Percentiles rank a stretch among this genome's conserved stretches.
These are phyloP conservation scores for Voacanga thouarsii DNA, from an alignment of 257 asterid species.

Conservation along the genomic window DNA sequence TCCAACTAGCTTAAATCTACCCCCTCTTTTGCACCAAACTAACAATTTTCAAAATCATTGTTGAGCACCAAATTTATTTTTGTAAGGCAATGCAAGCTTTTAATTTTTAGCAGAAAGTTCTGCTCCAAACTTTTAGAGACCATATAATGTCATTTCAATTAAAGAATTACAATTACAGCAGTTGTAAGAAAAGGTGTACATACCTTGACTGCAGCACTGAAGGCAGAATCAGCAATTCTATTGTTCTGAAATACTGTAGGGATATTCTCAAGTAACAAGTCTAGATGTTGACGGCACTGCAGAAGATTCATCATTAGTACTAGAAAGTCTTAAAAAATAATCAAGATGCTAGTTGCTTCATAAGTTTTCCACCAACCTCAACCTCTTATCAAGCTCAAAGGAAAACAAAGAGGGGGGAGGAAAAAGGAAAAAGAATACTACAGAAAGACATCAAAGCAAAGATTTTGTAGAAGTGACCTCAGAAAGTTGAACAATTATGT, in stretches of 20 bases:
- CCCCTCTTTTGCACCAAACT: background rate
- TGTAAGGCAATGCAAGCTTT: background rate
- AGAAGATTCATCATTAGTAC: slow-evolving; percentile 27
- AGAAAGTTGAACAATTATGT: slow-evolving; percentile 81
- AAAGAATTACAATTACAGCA: background rate
- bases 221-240: slow-evolving; percentile 83
- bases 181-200: background rate
- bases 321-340: background rate
- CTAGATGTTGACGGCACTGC: slow-evolving; percentile 87
- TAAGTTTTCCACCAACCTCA: slow-evolving; percentile 9
- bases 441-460: slow-evolving; percentile 15
- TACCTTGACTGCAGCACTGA: slow-evolving; percentile 96
- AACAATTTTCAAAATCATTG: background rate
- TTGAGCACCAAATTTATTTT: background rate
- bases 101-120: background rate
- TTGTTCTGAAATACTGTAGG: slow-evolving; percentile 85
- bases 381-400: background rate
- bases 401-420: background rate
- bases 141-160: background rate
- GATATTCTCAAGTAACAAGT: slow-evolving; percentile 76
- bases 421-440: slow-evolving; percentile 1
- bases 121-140: background rate
- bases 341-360: background rate
- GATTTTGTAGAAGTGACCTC: slow-evolving; percentile 52
- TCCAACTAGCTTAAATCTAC: background rate